These are phyloP conservation scores for Lathyrus oleraceus DNA, from an alignment of 306 rosid species.

Conservation along the genomic window DNA sequence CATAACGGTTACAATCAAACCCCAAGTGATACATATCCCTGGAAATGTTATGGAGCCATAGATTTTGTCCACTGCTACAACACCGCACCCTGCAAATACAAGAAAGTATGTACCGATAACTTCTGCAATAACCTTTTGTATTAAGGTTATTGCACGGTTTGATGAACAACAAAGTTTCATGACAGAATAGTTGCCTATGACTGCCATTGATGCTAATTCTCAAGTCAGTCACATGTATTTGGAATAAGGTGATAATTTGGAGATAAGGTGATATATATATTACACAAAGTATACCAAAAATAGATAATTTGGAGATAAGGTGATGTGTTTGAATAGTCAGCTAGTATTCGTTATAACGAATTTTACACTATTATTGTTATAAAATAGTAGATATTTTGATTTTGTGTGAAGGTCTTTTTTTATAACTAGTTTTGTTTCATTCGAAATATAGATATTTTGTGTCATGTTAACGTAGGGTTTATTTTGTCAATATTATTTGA, in stretches of 20 bases:
- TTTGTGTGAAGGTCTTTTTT: too few relatives aligned
- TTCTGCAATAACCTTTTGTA: conserved; percentile 45
- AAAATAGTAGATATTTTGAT: too few relatives aligned
- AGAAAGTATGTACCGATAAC: conserved; percentile 58
- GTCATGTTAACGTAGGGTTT: too few relatives aligned
- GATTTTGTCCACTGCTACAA: conserved; percentile 35
- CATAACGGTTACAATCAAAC: conserved; percentile 49
- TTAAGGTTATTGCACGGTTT: conserved; percentile 14
- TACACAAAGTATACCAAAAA: neutral
- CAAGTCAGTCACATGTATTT: neutral
- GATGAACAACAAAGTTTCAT: conserved; percentile 26
- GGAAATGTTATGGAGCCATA: conserved; percentile 42
- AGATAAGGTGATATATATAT: too few relatives aligned
- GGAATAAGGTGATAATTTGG: neutral
- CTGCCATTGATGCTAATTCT: conserved; percentile 19
- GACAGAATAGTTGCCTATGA: conserved; percentile 16
- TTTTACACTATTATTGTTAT: too few relatives aligned
- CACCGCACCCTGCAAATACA: conserved; percentile 46
- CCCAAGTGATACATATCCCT: conserved; percentile 41
- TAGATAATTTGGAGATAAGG: neutral
- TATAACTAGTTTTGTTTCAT: too few relatives aligned
- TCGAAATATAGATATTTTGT: too few relatives aligned
- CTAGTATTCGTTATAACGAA: too few relatives aligned
- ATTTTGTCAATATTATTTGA: too few relatives aligned
- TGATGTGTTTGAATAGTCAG: neutral